These are phyloP conservation scores for Metschnikowia anglica DNA, from an alignment of 805 yeast species.

Conservation along the genomic window DNA sequence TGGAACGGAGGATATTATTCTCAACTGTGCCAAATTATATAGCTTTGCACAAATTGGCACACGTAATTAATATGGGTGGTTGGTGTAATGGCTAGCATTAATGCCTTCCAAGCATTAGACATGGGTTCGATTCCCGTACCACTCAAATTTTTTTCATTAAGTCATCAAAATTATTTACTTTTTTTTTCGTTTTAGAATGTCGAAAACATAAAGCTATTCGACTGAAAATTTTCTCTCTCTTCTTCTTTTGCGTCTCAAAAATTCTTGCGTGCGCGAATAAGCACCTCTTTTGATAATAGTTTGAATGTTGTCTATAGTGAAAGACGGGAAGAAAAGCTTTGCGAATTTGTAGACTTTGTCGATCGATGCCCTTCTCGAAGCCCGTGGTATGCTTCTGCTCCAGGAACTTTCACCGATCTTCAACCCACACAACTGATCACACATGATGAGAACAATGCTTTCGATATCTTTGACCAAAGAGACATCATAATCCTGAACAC, in stretches of 20 bases:
- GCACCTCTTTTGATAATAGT: slow-evolving; percentile 78
- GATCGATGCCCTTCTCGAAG: slow-evolving; percentile 49
- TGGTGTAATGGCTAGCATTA: slow-evolving; percentile 91
- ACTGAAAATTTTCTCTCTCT: slow-evolving; percentile 1
- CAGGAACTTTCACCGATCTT: slow-evolving; percentile 78
- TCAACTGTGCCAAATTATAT: too few relatives aligned
- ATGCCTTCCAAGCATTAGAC: slow-evolving; percentile 94
- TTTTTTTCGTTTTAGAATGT: not conserved
- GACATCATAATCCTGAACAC: slow-evolving; percentile 30
- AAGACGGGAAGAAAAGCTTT: slow-evolving; percentile 46
- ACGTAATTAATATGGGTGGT: slow-evolving; percentile 51
- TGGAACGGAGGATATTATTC: too few relatives aligned
- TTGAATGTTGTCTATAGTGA: slow-evolving; percentile 57
- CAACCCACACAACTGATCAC: slow-evolving; percentile 61
- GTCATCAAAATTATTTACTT: not conserved
- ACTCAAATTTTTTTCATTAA: slow-evolving; percentile 47
- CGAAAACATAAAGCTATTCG: not conserved
- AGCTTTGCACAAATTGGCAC: too few relatives aligned
- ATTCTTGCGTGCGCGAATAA: slow-evolving; percentile 41
- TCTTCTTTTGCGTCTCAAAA: slow-evolving; percentile 16
- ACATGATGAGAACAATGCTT: slow-evolving; percentile 49
- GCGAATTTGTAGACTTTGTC: slow-evolving; percentile 50
- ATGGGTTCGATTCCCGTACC: slow-evolving; percentile 94
- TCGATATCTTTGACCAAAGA: slow-evolving; percentile 59
- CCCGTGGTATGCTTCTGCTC: slow-evolving; percentile 72